Evolutionary conservation across 2,329 filamentous ascomycete species (phyloP), one percentile per base, ranked within the genome.

Genomic region (Leptographium galeiforme): DNA sequence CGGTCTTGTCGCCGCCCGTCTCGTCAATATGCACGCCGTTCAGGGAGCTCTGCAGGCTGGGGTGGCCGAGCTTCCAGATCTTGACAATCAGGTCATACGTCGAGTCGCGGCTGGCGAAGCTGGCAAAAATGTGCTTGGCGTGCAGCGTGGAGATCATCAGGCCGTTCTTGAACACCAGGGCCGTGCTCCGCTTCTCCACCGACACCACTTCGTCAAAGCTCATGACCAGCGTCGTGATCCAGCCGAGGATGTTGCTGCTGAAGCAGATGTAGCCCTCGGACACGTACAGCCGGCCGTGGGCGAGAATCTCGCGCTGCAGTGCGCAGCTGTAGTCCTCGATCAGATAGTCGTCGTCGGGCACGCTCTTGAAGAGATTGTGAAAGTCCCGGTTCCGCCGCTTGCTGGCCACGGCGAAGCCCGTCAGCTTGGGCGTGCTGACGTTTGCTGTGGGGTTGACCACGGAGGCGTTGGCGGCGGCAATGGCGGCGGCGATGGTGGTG

Each of bases 251-350:
- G 65, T 98, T 98, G 73, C 93, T 97, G 63, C 90, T 96, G 69
- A 98, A 98, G 72, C 93, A 98, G 48, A 98, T 81, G 65, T 98
- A 91, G 12, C 91, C 90, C 70, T 98, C 93, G 0, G 93, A 97
- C 44, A 98, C 88, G 63, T 98, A 98, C 14, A 98, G 77, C 43
- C 93, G 81, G 7, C 93, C 93, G 60, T 96, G 93, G 8, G 95
- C 82, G 39, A 98, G 78, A 56, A 98, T 98, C 64, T 98, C 94
- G 59, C 90, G 82, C 67, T 98, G 93, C 55, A 98, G 68, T 5
- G 93, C 93, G 66, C 93, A 96, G 67, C 93, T 96, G 67, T 97
- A 98, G 67, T 98, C 93, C 65, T 98, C 93, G 59, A 98, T 97
- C 32, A 98, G 76, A 64, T 95, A 96, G 67, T 98, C 93, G 63